These are phyloP conservation scores for Claviceps monticola DNA, from an alignment of 2,329 filamentous ascomycete species.

Conservation along the genomic window DNA sequence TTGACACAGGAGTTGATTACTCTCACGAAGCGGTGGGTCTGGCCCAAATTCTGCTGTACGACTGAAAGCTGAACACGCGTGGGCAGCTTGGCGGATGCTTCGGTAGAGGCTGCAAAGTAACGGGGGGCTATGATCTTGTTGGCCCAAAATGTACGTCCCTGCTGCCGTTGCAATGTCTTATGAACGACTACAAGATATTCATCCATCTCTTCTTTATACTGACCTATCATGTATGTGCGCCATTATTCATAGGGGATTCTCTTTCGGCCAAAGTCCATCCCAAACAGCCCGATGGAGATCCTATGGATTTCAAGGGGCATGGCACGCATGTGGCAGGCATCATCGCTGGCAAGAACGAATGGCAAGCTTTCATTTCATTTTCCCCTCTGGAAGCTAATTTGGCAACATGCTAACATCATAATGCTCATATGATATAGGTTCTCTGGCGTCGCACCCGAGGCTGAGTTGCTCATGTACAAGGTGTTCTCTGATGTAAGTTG, in stretches of 20 bases:
- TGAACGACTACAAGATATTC: neutral
- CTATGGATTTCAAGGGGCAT: slow-evolving; percentile 11
- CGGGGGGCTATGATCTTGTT: slow-evolving; percentile 25
- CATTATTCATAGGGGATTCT: slow-evolving; percentile 1
- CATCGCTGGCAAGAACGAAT: slow-evolving; percentile 29
- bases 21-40: slow-evolving; percentile 21
- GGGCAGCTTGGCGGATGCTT: slow-evolving; percentile 24
- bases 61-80: neutral
- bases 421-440: slow-evolving; percentile 15
- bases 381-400: neutral
- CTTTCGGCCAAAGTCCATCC: slow-evolving; percentile 8
- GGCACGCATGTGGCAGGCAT: slow-evolving; percentile 28
- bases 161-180: neutral
- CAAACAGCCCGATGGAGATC: slow-evolving; percentile 18
- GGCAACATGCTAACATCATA: neutral
- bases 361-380: slow-evolving; percentile 7
- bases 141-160: slow-evolving; percentile 17
- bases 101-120: slow-evolving; percentile 24
- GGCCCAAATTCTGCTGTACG: neutral
- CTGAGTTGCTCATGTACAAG: slow-evolving; percentile 29
- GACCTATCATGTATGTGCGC: neutral
- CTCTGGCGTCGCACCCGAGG: slow-evolving; percentile 31
- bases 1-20: slow-evolving; percentile 28
- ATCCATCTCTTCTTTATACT: neutral
- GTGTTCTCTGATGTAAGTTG: slow-evolving; percentile 24